These are phyloP conservation scores for Neofusicoccum cordaticola DNA, from an alignment of 2,329 filamentous ascomycete genomes.

Conservation along the genomic window DNA sequence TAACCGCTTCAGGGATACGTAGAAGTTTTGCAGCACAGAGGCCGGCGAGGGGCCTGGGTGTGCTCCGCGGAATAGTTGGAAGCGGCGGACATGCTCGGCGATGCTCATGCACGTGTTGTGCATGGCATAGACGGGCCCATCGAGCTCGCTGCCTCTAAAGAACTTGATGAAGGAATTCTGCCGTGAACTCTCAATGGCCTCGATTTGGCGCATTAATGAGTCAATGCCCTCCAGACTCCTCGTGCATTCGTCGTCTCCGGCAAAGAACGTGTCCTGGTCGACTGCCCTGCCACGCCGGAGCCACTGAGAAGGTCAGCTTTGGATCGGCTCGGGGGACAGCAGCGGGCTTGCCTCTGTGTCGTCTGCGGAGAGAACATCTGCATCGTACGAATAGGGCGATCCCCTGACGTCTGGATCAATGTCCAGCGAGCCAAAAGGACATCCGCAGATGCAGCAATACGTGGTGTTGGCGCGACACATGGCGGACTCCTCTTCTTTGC, in stretches of 20 bases:
- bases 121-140: background rate
- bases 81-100: background rate
- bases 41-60: background rate
- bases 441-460: conserved; percentile 14
- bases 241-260: background rate
- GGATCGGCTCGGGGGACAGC: too few relatives aligned
- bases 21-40: background rate
- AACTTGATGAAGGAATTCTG: background rate
- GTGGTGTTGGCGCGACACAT: conserved; percentile 9
- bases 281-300: background rate
- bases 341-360: background rate
- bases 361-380: background rate
- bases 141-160: background rate
- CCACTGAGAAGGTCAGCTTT: background rate
- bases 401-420: background rate
- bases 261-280: background rate
- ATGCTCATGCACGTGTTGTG: background rate
- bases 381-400: conserved; percentile 1
- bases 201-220: background rate
- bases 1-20: background rate
- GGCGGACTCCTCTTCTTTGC: background rate
- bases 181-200: background rate
- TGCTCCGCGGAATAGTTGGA: background rate
- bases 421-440: background rate
- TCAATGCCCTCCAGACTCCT: background rate